These are phyloP conservation scores for Scutellaria galericulata DNA, from an alignment of 257 asterid species.

Conservation along the genomic window DNA sequence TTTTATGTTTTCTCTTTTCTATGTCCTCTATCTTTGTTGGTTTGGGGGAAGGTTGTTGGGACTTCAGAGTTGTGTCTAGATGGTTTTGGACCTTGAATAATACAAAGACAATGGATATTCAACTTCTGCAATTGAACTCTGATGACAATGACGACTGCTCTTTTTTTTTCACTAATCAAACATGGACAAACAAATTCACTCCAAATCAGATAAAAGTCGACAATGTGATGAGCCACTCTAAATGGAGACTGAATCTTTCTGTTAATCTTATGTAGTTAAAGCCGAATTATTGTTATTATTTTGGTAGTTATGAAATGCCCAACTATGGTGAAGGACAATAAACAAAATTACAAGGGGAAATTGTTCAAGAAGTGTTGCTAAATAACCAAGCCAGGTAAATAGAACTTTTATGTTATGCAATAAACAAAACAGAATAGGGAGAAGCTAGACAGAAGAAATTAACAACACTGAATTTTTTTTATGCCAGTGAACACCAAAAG, in stretches of 20 bases:
- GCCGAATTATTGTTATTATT: no score
- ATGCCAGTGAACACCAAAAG: no score
- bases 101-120: not conserved
- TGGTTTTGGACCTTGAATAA: not conserved
- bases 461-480: no score
- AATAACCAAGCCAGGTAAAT: no score
- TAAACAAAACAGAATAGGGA: not conserved
- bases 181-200: not conserved
- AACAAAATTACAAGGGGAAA: no score
- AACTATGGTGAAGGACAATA: no score
- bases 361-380: no score
- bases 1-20: not conserved
- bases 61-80: not conserved
- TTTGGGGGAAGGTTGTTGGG: not conserved
- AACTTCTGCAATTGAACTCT: not conserved
- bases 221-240: not conserved
- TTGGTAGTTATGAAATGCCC: no score
- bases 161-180: no score
- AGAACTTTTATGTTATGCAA: no score
- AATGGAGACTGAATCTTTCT: not conserved
- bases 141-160: not conserved
- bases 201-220: not conserved
- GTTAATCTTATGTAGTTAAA: no score
- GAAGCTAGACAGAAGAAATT: no score
- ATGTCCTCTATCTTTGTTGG: not conserved